Base-by-base conservation (phyloP, 192 early-diverging fungal species). In the Allomyces javanicus region DNA sequence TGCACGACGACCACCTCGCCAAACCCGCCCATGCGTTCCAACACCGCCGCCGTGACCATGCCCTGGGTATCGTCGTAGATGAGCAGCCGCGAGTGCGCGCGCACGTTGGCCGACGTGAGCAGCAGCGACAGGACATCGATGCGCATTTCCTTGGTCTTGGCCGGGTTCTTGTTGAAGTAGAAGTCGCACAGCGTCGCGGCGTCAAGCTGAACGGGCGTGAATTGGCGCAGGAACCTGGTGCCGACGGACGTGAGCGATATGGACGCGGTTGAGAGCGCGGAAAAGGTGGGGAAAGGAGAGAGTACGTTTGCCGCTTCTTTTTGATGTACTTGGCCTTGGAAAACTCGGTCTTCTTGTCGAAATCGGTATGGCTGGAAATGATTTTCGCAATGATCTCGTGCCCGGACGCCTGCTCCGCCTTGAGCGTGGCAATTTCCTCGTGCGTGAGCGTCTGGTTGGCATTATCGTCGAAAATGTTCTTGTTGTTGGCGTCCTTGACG, bases 251-350 rank as follows among this genome's bases (percentile, higher is more conserved):
- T 40, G 33, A 40, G 33, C 33, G 9, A 40, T 0, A 40, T 40
- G 33, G 33, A 9, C 33, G 9, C 33, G 33, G 33, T 40, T 40
- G 33, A 40, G 33, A 40, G 33, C 7, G 33, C 33, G 33, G 33
- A 7, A 40, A 3, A n/a, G n/a, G n/a, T n/a, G n/a, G 33, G 4
- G 33, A 40, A 7, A 40, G 33, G 33, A 64, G 2, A 64, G n/a
- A 11, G 70, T 72, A 79, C 81, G 91, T 93, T 67, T 80, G 78
- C 72, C 89, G 79, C 71, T 92, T 94, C 69, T 88, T 82, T 69
- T 85, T 78, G 66, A 96, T 87, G 66, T 96, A 96, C 79, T 97
- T 97, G 40, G 88, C 86, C 75, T 96, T 93, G 24, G 93, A 87
- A 69, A 87, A 97, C 68, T 93, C 90, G 0, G 95, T 97, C 75